phyloP scores from a whole-genome alignment of 495 filamentous ascomycete species.

The Hypoxylon perforatum region DNA sequence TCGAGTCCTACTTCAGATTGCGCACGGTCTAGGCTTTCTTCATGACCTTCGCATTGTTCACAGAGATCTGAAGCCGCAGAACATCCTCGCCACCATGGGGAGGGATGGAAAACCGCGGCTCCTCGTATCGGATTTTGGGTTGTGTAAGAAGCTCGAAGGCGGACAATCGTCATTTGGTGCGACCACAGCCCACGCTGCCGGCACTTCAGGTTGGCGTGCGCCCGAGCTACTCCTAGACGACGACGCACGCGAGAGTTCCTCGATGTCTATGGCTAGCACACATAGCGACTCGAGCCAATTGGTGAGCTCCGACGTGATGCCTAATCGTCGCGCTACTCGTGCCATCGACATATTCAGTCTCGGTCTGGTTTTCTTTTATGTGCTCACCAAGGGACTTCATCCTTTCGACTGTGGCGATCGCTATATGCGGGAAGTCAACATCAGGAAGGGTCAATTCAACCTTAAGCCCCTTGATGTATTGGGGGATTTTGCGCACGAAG shows the following conservation, averaged over 20 bases:
- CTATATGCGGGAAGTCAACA: slow-evolving; percentile 96
- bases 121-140: slow-evolving; percentile 95
- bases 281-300: slow-evolving; percentile 59
- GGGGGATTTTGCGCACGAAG: slow-evolving; percentile 86
- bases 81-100: slow-evolving; percentile 81
- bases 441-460: slow-evolving; percentile 84
- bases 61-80: slow-evolving; percentile 96
- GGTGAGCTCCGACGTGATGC: slow-evolving; percentile 55
- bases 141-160: slow-evolving; percentile 97
- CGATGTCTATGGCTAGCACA: slow-evolving; percentile 51
- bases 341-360: slow-evolving; percentile 97
- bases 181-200: slow-evolving; percentile 91
- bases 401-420: slow-evolving; percentile 93
- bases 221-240: slow-evolving; percentile 92
- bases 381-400: slow-evolving; percentile 89
- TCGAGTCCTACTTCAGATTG: slow-evolving; percentile 83
- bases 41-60: slow-evolving; percentile 95
- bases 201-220: slow-evolving; percentile 95
- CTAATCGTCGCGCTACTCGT: slow-evolving; percentile 85
- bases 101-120: slow-evolving; percentile 74
- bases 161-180: slow-evolving; percentile 94
- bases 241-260: slow-evolving; percentile 53
- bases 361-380: slow-evolving; percentile 96
- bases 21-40: slow-evolving; percentile 85
- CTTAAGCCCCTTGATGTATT: slow-evolving; percentile 75